Conservation (phyloP, 1,139 yeast species). For the Diutina mesorugosa region DNA sequence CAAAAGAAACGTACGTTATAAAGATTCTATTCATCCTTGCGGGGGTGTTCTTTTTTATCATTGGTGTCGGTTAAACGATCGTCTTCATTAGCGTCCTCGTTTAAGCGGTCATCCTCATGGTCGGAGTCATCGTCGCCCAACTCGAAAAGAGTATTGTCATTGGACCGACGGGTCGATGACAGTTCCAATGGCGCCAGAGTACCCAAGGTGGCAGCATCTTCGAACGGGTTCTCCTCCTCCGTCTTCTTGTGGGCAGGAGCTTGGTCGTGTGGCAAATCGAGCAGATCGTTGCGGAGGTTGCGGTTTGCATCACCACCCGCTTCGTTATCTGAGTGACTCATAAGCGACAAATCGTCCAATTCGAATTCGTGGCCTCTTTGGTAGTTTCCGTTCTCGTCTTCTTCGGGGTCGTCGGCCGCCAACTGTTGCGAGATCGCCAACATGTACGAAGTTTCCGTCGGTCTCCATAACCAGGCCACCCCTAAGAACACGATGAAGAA, state of each 20-base stretch:
- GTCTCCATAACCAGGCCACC: constrained; percentile 91
- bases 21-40: background rate
- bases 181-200: background rate
- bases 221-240: background rate
- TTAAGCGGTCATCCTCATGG: background rate
- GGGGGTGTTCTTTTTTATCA: background rate
- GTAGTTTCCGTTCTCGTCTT: constrained; percentile 18
- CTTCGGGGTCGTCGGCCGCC: constrained; percentile 51
- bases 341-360: constrained; percentile 57
- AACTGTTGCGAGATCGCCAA: constrained; percentile 90
- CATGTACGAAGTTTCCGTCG: constrained; percentile 89
- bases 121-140: background rate
- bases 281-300: background rate
- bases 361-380: constrained; percentile 48
- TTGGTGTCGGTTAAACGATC: background rate
- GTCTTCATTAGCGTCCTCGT: background rate
- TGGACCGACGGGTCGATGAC: background rate
- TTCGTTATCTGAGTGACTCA: constrained; percentile 38
- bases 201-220: background rate
- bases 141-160: constrained; percentile 1
- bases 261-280: background rate
- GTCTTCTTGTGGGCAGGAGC: background rate
- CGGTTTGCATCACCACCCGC: constrained; percentile 2
- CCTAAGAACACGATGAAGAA: constrained; percentile 77
- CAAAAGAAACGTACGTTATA: background rate